Base-by-base conservation (phyloP, 257 asterid genomes). In the Nicotiana knightiana region DNA sequence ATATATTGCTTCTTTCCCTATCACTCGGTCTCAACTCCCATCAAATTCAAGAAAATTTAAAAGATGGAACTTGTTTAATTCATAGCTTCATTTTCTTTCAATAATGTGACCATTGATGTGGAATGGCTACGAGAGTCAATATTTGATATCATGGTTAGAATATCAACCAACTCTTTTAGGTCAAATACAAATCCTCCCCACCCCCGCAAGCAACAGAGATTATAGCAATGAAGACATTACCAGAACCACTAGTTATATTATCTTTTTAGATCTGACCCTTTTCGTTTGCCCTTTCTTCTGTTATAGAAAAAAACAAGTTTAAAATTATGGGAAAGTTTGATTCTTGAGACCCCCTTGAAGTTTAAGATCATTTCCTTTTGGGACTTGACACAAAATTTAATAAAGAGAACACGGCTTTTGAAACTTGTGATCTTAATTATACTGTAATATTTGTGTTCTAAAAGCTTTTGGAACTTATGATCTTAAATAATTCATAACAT, bases 1-100 rank as follows among this genome's bases (percentile, higher is more conserved):
- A 30, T 2, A 30, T 43, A 53, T 53, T 73, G 39, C 24, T 73
- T 24, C 67, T 86, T 68, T 77, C 68, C n/a, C 82, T 39, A 71
- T 82, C 84, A 86, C 61, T 8, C 61, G 26, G 43, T 65, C 76
- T 82, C 81, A 77, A 78, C 65, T 73, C 64, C 18, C 21, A 9
- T 62, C 30, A 75, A 48, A 9, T 43, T 8, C 55, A 68, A 68
- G 16, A 18, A 16, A 55, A 16, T 18, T 18, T 57, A 67, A 10
- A 68, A n/a, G 17, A 65, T 18, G 32, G 32, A 10, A 10, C 8
- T 43, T 10, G 4, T 7, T 61, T n/a, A 57, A 57, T 57, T 17
- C 63, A 57, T 57, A 54, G n/a, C 59, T 54, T 54, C 59, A 54
- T 54, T 54, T 61, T 61, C 9, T 8, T 54, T 18, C 11, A 37